Evolutionary conservation across 345 rosid genomes (phyloP), one percentile per base, ranked within the genome.

Genomic region (Pugionium cornutum): DNA sequence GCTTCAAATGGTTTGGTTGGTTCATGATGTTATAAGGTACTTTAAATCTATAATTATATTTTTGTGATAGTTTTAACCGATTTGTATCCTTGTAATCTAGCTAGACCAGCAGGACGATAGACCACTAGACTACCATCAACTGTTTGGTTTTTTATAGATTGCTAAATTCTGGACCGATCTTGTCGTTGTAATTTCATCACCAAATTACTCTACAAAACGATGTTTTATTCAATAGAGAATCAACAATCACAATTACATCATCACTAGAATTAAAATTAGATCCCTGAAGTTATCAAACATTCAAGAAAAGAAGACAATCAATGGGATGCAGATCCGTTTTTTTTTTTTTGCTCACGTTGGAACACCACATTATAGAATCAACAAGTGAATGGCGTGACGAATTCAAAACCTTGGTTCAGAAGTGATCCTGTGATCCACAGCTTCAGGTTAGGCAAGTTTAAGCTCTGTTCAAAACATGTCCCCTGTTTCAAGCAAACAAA

Each of bases 381-480:
- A 54, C 59, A 61, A 62, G 53, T 32, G 36, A 56, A 54, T 27
- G 74, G 74, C 40, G 61, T 74, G 66, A 74, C 9, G 54, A 75
- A 77, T 69, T 91, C 87, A 56, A 86, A 88, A 64, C 95, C 96
- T 77, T 88, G 92, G 80, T 85, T 86, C 39, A 89, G 61, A 62
- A 91, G 82, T 48, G 94, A 85, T 49, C 81, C 86, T 8, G 88
- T 73, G 2, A 91, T 82, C 94, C 91, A 80, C 6, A 81, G 80
- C 85, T 81, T 85, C 76, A 89, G 47, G 76, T 77, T 86, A 43
- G 86, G 79, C 75, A 86, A 72, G 76, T 85, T 73, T 78, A 79
- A 71, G 54, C 68, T 62, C 72, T 58, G 83, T 62, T 77, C 86
- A 10, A 66, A 67, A 8, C 81, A 77, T 70, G 73, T 82, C 40